A percentile compares a stretch with the other conserved stretches of the same genome.
Conservation (phyloP, 179 eudicot species). For the Spinacia oleracea region DNA sequence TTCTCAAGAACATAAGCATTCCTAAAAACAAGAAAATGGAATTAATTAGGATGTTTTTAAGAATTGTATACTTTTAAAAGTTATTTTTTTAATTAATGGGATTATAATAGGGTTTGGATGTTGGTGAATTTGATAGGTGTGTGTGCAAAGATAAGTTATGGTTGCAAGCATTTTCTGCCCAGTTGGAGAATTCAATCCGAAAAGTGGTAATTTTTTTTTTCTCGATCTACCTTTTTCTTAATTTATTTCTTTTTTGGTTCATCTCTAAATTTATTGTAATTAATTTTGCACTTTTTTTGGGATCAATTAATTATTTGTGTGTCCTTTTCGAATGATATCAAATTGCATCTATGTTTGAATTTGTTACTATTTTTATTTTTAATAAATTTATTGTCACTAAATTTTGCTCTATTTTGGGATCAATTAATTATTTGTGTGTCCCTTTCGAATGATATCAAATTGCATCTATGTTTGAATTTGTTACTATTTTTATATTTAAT, state of each 20-base stretch:
- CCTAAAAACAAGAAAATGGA: no score
- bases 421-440: no score
- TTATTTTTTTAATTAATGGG: no score
- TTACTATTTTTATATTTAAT: neutral
- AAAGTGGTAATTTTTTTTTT: slow-evolving; percentile 25
- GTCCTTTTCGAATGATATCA: neutral
- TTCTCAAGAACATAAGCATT: no score
- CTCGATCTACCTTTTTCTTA: neutral
- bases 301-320: no score
- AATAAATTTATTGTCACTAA: no score
- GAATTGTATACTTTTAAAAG: no score
- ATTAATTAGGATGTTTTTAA: no score
- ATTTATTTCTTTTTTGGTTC: neutral
- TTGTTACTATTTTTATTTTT: neutral
- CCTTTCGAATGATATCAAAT: neutral
- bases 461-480: neutral
- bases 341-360: neutral
- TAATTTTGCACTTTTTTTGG: neutral
- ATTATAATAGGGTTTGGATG: neutral
- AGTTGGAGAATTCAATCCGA: slow-evolving; percentile 29
- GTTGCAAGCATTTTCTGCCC: slow-evolving; percentile 18
- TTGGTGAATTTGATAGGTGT: slow-evolving; percentile 10
- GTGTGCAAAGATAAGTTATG: slow-evolving; percentile 12
- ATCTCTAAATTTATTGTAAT: neutral
- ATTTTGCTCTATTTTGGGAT: no score